These are phyloP conservation scores for Quercus lobata DNA, from an alignment of 331 rosid species.

Conservation along the genomic window DNA sequence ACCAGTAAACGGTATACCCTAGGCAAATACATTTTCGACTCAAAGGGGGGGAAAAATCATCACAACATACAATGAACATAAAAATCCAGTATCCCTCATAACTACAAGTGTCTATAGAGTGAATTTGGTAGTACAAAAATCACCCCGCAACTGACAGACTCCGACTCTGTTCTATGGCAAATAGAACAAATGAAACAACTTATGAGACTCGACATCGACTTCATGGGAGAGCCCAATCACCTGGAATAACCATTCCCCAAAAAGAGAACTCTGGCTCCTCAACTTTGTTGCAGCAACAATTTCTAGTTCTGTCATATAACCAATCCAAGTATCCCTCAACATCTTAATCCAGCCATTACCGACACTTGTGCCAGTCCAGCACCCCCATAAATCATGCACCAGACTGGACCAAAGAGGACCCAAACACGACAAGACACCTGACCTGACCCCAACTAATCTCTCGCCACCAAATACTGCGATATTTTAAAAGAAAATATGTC, in stretches of 20 bases:
- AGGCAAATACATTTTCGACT: slow-evolving; percentile 1
- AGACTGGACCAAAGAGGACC: slow-evolving; percentile 24
- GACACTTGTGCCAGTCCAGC: slow-evolving; percentile 38
- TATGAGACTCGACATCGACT: slow-evolving; percentile 24
- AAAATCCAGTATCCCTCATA: slow-evolving; percentile 3
- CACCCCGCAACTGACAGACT: slow-evolving; percentile 23
- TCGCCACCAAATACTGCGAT: background rate
- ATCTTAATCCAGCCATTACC: slow-evolving; percentile 37
- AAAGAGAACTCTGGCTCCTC: slow-evolving; percentile 19
- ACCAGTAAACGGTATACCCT: slow-evolving; percentile 12
- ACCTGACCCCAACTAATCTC: slow-evolving; percentile 19
- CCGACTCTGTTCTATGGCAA: slow-evolving; percentile 33
- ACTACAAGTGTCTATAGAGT: background rate
- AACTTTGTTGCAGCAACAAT: slow-evolving; percentile 30
- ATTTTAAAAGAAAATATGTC: background rate
- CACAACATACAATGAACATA: slow-evolving; percentile 11
- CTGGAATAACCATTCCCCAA: slow-evolving; percentile 24
- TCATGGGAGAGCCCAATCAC: slow-evolving; percentile 20
- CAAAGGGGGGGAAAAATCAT: background rate
- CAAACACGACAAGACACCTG: slow-evolving; percentile 19
- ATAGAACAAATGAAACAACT: slow-evolving; percentile 11
- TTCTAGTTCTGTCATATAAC: slow-evolving; percentile 11
- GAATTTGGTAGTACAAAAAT: slow-evolving; percentile 44
- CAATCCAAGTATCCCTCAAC: slow-evolving; percentile 20
- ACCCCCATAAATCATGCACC: slow-evolving; percentile 26